Evolutionary conservation across 257 asterid genomes (phyloP).

Genomic region (Prunella vulgaris): DNA sequence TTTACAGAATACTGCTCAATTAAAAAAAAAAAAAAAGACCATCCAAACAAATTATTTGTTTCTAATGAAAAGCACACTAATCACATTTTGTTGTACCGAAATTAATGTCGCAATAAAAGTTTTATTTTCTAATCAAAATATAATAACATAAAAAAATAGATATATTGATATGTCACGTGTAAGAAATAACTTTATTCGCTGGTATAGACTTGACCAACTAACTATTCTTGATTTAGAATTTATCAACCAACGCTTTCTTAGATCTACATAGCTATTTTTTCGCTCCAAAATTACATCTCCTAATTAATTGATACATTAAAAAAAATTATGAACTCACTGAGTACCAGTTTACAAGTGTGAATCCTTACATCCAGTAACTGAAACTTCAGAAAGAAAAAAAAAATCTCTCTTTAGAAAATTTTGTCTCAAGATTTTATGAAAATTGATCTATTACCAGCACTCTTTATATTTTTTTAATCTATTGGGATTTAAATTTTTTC

Average conservation of each 20-base stretch:
- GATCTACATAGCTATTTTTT: slow-evolving; percentile 24
- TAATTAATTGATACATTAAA: not conserved
- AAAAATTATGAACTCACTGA: not conserved
- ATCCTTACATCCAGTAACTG: not conserved
- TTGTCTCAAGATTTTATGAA: not conserved
- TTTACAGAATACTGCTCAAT: too few relatives aligned
- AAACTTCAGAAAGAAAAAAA: not conserved
- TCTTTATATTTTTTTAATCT: not conserved
- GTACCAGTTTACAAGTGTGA: not conserved
- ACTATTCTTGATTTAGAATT: slow-evolving; percentile 19
- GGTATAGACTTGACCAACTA: slow-evolving; percentile 22
- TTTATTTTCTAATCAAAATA: too few relatives aligned
- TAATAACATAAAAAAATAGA: too few relatives aligned
- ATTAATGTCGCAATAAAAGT: too few relatives aligned
- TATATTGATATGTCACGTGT: slow-evolving; percentile 2
- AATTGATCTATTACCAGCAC: not conserved
- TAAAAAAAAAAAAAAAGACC: too few relatives aligned
- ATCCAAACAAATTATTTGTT: too few relatives aligned
- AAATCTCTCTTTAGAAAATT: not conserved
- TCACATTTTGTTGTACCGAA: too few relatives aligned
- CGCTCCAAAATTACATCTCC: slow-evolving; percentile 14
- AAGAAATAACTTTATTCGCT: slow-evolving; percentile 10
- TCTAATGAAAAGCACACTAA: too few relatives aligned
- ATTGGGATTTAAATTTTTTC: not conserved
- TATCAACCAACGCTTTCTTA: slow-evolving; percentile 28